These are phyloP conservation scores for Termitomyces sp. DNA, from an alignment of 768 basidiomycete genomes.

Conservation along the genomic window DNA sequence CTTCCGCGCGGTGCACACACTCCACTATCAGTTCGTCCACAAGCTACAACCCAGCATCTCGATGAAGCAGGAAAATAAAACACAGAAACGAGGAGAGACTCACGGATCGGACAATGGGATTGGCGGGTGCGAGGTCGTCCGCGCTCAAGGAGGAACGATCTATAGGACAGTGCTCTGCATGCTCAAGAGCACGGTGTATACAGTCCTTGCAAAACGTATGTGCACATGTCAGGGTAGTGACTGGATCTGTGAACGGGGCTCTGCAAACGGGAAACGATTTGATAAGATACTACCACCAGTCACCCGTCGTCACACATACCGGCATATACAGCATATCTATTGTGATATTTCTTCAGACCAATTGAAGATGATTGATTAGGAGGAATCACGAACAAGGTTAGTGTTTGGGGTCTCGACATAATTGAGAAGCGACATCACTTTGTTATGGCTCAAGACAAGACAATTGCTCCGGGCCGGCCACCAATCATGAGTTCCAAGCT, in stretches of 20 bases:
- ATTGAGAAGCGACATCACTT: slow-evolving; percentile 38
- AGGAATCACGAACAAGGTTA: slow-evolving; percentile 49
- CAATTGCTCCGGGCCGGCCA: not conserved
- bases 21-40: slow-evolving; percentile 79
- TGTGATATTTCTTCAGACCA: not conserved
- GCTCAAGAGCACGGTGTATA: slow-evolving; percentile 61
- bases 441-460: slow-evolving; percentile 2
- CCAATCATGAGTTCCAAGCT: not conserved
- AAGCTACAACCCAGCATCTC: slow-evolving; percentile 40
- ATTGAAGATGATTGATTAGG: not conserved
- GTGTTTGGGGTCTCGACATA: slow-evolving; percentile 61
- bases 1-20: slow-evolving; percentile 55
- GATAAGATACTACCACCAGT: not conserved
- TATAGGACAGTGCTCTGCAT: slow-evolving; percentile 75
- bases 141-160: slow-evolving; percentile 64
- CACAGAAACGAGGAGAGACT: slow-evolving; percentile 20
- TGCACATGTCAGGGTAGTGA: slow-evolving; percentile 66
- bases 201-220: slow-evolving; percentile 90
- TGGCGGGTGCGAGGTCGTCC: slow-evolving; percentile 62
- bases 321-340: slow-evolving; percentile 77
- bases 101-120: slow-evolving; percentile 73
- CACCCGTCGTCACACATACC: slow-evolving; percentile 29
- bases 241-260: slow-evolving; percentile 72
- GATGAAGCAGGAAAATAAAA: not conserved
- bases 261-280: slow-evolving; percentile 23